Base-by-base conservation (phyloP, 2,329 filamentous ascomycete genomes). In the Arthroderma sp. region DNA sequence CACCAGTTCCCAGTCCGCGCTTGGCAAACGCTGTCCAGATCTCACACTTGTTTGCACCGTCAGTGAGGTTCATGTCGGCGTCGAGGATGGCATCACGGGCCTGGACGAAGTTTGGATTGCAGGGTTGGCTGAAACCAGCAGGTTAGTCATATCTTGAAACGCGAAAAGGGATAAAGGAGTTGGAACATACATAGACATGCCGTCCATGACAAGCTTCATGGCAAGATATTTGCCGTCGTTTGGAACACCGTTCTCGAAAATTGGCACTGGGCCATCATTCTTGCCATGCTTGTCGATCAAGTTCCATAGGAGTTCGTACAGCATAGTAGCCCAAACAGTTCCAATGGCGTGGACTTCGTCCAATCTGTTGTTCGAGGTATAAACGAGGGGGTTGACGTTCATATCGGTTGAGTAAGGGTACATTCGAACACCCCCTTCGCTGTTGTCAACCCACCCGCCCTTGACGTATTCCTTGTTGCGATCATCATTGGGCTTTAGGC, bases 91-190 rank as follows among this genome's bases (percentile, higher is more conserved):
- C 59, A 54, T 59, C 57, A 56, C 59, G 55, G 13, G 57, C 57
- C 51, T 61, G 57, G 37, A 61, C 58, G 47, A 61, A 61, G 59
- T 61, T 59, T 13, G 59, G 59, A 38, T 58, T 61, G 59, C 59
- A 59, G 25, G 59, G 59, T 38, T 47, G 35, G 17, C 59, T 60
- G 44, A 31, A 54, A 54, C 15, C 17, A 51, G 17, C 23, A 17
- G 5, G 47, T 39, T 21, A 54, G 51, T 39, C 33, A 39, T 4
- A 11, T n/a, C n/a, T n/a, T 39, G 47, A 39, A 38, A 38, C 51
- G 23, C 8, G 25, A 2, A 25, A 15, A 33, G 13, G 23, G 13
- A 51, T n/a, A 11, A 13, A 51, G 47, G 23, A 25, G n/a, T 1
- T 23, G 11, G 41, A 15, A 60, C 59, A 37, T 58, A 60, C 59